Evolutionary conservation across 768 basidiomycete genomes (phyloP), one percentile per base, ranked within the genome.

Genomic region (Hemileccinum rubropunctum): DNA sequence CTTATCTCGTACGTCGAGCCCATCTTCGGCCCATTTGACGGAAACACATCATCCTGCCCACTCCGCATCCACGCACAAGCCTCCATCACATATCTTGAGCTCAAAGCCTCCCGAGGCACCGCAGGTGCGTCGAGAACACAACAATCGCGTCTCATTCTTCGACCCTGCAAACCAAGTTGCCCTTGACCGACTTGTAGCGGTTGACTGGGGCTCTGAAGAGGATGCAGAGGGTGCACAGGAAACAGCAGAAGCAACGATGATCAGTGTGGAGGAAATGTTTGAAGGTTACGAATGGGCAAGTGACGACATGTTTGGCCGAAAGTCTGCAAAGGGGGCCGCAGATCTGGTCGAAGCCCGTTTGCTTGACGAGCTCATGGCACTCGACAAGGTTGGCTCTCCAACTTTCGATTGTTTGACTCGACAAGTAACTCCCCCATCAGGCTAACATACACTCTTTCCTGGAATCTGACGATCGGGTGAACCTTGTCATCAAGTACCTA

Each of bases 221-320:
- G 73, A 71, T 9, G 79, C 79, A 14, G 70, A 71, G 15, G 81
- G 76, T 12, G 85, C 84, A 48, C 86, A 87, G 46, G 89, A 91
- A 58, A 83, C 79, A 48, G 78, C 82, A 11, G 86, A 91, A 55
- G 89, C 86, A 9, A 91, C 91, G 4, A 77, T 99, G 71, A 74
- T 86, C 6, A 97, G 84, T 67, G 93, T 99, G 2, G 97, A 99
- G 64, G 97, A 99, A 66, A 95, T 99, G 92, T 76, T 99, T 21
- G 97, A 99, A 61, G 95, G 97, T 0, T 97, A 97, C 61, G 97
- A 98, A 67, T 98, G 94, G 94, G 86, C 91, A 4, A 86, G 84
- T 53, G 88, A 87, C 48, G 84, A 86, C 63, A 74, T 86, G n/a
- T 73, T 87, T 38, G 81, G 78, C 13, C 73, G 82, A 57, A 84